These are phyloP conservation scores for Candida mattraensis DNA, from an alignment of 805 yeast species.

Conservation along the genomic window DNA sequence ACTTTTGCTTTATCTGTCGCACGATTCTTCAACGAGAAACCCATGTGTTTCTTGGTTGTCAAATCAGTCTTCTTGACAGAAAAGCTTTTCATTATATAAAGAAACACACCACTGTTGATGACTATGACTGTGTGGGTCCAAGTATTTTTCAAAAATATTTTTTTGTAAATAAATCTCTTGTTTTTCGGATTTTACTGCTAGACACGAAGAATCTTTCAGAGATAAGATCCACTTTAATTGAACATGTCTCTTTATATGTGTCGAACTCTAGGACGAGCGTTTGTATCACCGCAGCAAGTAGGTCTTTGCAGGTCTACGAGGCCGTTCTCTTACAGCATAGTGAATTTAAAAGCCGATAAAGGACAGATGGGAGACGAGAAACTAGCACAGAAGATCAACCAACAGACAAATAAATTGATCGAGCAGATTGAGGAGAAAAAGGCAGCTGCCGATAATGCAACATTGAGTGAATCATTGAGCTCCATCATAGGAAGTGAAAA, in stretches of 20 bases:
- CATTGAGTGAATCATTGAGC: conserved; percentile 22
- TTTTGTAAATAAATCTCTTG: too few relatives aligned
- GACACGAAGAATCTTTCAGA: too few relatives aligned
- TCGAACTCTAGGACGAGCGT: too few relatives aligned
- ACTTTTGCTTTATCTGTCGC: conserved; percentile 3
- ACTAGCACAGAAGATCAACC: conserved; percentile 10
- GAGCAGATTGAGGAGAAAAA: conserved; percentile 20
- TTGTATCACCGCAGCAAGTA: too few relatives aligned
- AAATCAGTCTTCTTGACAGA: conserved; percentile 35
- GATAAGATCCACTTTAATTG: too few relatives aligned
- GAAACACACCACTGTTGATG: neutral
- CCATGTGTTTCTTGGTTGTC: conserved; percentile 21
- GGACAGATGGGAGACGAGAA: too few relatives aligned
- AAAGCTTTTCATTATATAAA: conserved; percentile 36
- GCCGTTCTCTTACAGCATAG: neutral
- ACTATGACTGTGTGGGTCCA: neutral
- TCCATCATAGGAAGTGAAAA: conserved; percentile 34
- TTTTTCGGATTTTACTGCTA: too few relatives aligned
- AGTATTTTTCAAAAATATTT: neutral
- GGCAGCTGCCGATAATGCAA: conserved; percentile 6
- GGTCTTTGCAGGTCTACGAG: too few relatives aligned
- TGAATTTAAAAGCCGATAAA: too few relatives aligned
- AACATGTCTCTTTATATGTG: too few relatives aligned
- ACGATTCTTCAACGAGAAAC: conserved; percentile 36
- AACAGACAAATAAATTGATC: conserved; percentile 17